A percentile compares a stretch with the other conserved stretches of the same genome.
phyloP scores from a whole-genome alignment of 129 eudicot species.

The Escallonia herrerae region DNA sequence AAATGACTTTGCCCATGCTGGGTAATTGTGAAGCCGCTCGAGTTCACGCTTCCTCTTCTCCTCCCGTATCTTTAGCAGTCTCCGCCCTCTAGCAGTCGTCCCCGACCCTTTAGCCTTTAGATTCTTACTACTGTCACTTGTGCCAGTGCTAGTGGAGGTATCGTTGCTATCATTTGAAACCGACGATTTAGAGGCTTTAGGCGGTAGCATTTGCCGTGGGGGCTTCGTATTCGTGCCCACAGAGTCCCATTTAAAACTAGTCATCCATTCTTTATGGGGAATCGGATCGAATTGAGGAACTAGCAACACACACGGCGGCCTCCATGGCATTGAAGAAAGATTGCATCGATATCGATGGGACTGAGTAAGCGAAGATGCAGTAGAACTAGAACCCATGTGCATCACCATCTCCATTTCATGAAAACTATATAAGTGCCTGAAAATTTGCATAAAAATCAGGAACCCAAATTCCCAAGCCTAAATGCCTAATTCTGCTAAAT shows the following conservation, averaged over 20 bases:
- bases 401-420: conserved; percentile 5
- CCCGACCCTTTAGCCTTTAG: conserved; percentile 68
- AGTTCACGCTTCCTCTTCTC: conserved; percentile 79
- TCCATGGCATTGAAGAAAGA: conserved; percentile 3
- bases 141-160: neutral
- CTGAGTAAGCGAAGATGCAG: neutral
- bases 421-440: neutral
- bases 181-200: conserved; percentile 12
- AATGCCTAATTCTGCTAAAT: no score
- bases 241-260: neutral
- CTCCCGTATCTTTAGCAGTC: conserved; percentile 69
- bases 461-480: no score
- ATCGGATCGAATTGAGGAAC: conserved; percentile 11
- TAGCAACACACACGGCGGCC: conserved; percentile 5
- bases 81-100: conserved; percentile 84
- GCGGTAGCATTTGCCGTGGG: neutral
- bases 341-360: neutral
- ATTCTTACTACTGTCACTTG: neutral
- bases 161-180: conserved; percentile 5
- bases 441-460: no score
- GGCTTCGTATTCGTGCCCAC: neutral
- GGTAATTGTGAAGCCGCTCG: conserved; percentile 67
- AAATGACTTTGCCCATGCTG: conserved; percentile 85
- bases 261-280: conserved; percentile 4
- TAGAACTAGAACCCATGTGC: conserved; percentile 9